Evolutionary conservation across 2,329 filamentous ascomycete species (phyloP).

Genomic region (Magnaporthiopsis incrustans): DNA sequence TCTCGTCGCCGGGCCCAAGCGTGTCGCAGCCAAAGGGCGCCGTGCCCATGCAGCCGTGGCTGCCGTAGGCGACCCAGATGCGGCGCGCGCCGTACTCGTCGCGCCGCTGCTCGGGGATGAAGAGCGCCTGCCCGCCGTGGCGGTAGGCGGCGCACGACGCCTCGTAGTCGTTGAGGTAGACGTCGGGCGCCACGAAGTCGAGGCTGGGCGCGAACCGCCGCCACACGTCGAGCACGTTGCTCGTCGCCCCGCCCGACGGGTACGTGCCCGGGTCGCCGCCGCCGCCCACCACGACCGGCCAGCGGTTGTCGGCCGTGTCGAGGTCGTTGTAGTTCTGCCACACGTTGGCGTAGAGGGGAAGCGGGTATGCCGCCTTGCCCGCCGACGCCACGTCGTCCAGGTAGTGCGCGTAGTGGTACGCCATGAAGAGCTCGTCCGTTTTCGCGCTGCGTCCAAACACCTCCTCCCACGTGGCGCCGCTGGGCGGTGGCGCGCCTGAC

Average conservation of each 20-base stretch:
- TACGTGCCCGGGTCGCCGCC: slow-evolving; percentile 35
- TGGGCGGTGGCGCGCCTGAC: background rate
- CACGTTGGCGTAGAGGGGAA: slow-evolving; percentile 27
- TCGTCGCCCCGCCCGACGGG: slow-evolving; percentile 36
- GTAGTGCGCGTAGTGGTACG: slow-evolving; percentile 24
- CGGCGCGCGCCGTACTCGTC: slow-evolving; percentile 36
- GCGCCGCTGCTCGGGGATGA: slow-evolving; percentile 44
- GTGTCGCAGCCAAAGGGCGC: slow-evolving; percentile 27
- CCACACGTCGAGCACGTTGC: slow-evolving; percentile 37
- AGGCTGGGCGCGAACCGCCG: slow-evolving; percentile 31
- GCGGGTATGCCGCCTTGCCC: slow-evolving; percentile 23
- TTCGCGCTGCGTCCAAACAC: slow-evolving; percentile 20
- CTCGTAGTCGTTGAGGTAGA: slow-evolving; percentile 33
- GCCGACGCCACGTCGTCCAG: slow-evolving; percentile 26
- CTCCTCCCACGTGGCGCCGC: slow-evolving; percentile 17
- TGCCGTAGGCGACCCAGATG: slow-evolving; percentile 30
- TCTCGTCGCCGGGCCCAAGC: slow-evolving; percentile 13
- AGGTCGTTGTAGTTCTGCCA: slow-evolving; percentile 28
- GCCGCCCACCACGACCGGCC: slow-evolving; percentile 41
- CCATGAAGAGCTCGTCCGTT: slow-evolving; percentile 30
- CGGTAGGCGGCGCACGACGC: slow-evolving; percentile 33
- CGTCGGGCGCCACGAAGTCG: slow-evolving; percentile 37
- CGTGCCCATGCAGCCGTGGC: slow-evolving; percentile 22
- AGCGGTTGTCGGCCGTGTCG: slow-evolving; percentile 31
- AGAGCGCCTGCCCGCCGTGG: slow-evolving; percentile 34